Conservation (phyloP, 148 eudicot species). For the Fagopyrum esculentum region DNA sequence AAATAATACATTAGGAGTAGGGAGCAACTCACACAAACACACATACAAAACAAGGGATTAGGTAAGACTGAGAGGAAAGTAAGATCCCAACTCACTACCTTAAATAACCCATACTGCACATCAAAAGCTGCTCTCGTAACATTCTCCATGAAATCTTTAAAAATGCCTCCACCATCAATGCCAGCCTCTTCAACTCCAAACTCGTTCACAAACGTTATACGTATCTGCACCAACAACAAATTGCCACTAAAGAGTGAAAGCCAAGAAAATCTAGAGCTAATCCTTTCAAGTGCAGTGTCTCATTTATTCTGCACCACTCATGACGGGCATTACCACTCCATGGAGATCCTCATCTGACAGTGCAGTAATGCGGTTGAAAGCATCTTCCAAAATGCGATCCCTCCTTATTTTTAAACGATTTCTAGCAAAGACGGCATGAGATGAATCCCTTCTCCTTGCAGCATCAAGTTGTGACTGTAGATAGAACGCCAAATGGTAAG, state of each 20-base stretch:
- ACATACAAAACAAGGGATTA: background rate
- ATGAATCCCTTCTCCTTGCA: constrained; percentile 43
- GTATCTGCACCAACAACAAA: constrained; percentile 45
- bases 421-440: constrained; percentile 58
- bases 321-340: constrained; percentile 49
- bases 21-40: background rate
- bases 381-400: constrained; percentile 89
- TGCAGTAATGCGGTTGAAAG: constrained; percentile 64
- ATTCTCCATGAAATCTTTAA: constrained; percentile 98
- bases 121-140: constrained; percentile 93
- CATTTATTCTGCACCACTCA: background rate
- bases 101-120: constrained; percentile 91
- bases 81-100: constrained; percentile 41
- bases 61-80: background rate
- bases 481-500: constrained; percentile 13
- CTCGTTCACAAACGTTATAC: constrained; percentile 84
- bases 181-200: constrained; percentile 99
- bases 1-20: background rate
- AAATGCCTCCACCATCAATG: constrained; percentile 97
- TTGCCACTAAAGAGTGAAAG: background rate
- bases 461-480: constrained; percentile 63
- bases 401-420: constrained; percentile 75
- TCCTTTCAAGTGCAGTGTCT: background rate
- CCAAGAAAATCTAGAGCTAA: constrained; percentile 1
- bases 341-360: constrained; percentile 82